These are phyloP conservation scores for Oropetium thomaeum DNA, from an alignment of 176 grass and related monocot genomes.

Conservation along the genomic window DNA sequence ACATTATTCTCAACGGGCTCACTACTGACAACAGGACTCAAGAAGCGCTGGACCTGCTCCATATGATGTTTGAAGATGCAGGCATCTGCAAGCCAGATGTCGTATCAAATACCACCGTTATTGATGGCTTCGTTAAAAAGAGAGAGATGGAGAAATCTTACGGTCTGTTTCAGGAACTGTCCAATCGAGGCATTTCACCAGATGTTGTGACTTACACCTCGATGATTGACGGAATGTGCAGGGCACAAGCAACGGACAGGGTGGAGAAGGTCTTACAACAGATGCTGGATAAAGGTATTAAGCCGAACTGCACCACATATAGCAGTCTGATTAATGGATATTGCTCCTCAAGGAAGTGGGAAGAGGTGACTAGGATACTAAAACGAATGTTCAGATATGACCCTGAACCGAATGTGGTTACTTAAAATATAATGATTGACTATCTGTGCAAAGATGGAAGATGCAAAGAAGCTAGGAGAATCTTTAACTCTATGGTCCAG, in stretches of 20 bases:
- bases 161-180: conserved; percentile 8
- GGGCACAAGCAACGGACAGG: neutral
- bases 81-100: conserved; percentile 1
- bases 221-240: conserved; percentile 23
- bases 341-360: neutral
- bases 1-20: conserved; percentile 36
- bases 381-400: conserved; percentile 14
- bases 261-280: neutral
- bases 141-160: neutral
- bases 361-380: neutral
- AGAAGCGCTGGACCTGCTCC: conserved; percentile 20
- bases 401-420: conserved; percentile 4
- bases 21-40: neutral
- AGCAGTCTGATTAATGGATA: conserved; percentile 12
- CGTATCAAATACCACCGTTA: conserved; percentile 9
- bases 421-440: neutral
- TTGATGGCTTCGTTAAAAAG: conserved; percentile 25
- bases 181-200: neutral
- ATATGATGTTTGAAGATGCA: conserved; percentile 15
- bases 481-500: conserved; percentile 10
- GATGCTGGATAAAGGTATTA: conserved; percentile 8
- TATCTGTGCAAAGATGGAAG: conserved; percentile 14
- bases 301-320: conserved; percentile 8
- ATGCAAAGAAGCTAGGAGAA: neutral
- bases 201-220: conserved; percentile 24